A percentile compares a stretch with the other conserved stretches of the same genome.
These are phyloP conservation scores for Thuidium tamariscinum DNA, from an alignment of 225 moss, liverwort and hornwort genomes.

Conservation along the genomic window DNA sequence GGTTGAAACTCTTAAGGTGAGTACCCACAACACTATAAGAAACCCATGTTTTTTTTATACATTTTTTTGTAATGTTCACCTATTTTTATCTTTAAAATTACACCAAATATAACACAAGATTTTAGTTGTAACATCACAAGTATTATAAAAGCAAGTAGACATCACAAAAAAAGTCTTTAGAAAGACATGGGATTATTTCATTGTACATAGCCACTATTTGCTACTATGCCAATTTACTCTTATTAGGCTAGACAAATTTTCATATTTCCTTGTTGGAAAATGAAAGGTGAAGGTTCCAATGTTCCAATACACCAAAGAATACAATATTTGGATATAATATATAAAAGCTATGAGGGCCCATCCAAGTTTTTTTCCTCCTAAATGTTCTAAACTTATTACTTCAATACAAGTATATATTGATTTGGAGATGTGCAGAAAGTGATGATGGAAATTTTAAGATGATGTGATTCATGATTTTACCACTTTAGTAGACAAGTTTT, in stretches of 20 bases:
- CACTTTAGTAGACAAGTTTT: background rate
- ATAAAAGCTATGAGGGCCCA: background rate
- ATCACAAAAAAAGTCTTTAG: too few species aligned
- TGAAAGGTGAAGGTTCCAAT: background rate
- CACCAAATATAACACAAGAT: too few species aligned
- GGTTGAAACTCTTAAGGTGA: background rate
- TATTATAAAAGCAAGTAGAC: too few species aligned
- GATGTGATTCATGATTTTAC: fast-evolving
- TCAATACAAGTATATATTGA: background rate
- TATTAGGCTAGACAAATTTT: background rate
- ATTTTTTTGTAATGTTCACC: too few species aligned
- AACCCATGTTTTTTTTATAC: too few species aligned
- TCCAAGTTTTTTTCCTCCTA: background rate
- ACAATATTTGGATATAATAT: fast-evolving
- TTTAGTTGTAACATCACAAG: too few species aligned
- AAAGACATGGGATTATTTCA: too few species aligned
- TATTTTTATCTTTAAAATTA: too few species aligned
- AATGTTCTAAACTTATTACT: background rate
- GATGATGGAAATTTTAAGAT: fast-evolving
- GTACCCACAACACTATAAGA: too few species aligned
- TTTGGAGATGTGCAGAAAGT: background rate
- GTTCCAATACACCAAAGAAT: fast-evolving
- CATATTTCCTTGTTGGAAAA: background rate
- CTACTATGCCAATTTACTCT: fast-evolving
- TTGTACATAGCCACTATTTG: too few species aligned